Evolutionary conservation across 2,329 filamentous ascomycete species (phyloP).

Genomic region (Pseudogymnoascus sp.): DNA sequence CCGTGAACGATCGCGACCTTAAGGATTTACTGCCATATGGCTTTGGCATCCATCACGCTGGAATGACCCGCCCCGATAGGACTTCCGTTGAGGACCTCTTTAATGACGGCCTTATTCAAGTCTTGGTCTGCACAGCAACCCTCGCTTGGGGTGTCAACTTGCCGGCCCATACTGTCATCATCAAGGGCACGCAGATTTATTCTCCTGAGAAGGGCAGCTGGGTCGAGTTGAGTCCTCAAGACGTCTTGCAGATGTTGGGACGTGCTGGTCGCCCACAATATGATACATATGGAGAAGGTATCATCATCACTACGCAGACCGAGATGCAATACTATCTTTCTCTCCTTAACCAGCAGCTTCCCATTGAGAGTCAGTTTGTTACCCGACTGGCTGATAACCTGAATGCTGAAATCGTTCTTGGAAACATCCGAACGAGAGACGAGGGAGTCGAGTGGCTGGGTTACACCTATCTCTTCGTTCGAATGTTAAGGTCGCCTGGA

Average conservation of each 20-base stretch:
- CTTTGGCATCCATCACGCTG: slow-evolving; percentile 96
- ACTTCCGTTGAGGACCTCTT: slow-evolving; percentile 94
- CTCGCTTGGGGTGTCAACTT: slow-evolving; percentile 98
- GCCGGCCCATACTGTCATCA: slow-evolving; percentile 95
- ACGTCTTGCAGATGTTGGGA: slow-evolving; percentile 97
- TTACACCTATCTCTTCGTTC: slow-evolving; percentile 95
- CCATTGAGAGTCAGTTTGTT: slow-evolving; percentile 93
- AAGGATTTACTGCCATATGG: slow-evolving; percentile 95
- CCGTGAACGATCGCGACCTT: slow-evolving; percentile 76
- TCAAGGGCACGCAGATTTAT: slow-evolving; percentile 97
- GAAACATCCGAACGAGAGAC: slow-evolving; percentile 83
- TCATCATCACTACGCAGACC: slow-evolving; percentile 91
- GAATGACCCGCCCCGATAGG: slow-evolving; percentile 92
- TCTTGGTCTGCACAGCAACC: slow-evolving; percentile 95
- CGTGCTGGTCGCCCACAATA: slow-evolving; percentile 94
- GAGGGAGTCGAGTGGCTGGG: slow-evolving; percentile 99
- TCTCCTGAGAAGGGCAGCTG: slow-evolving; percentile 97
- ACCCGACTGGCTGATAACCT: slow-evolving; percentile 91
- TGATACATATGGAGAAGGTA: slow-evolving; percentile 95
- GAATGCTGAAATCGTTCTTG: slow-evolving; percentile 92
- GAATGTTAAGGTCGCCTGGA: slow-evolving; percentile 92
- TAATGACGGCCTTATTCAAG: slow-evolving; percentile 81
- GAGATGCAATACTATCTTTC: slow-evolving; percentile 98
- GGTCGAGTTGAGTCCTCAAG: slow-evolving; percentile 95
- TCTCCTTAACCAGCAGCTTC: slow-evolving; percentile 90